Percentiles rank a stretch among this genome's conserved stretches.
Conservation (phyloP, 73 alveolate genomes). For the Paramecium tetraurelia region DNA sequence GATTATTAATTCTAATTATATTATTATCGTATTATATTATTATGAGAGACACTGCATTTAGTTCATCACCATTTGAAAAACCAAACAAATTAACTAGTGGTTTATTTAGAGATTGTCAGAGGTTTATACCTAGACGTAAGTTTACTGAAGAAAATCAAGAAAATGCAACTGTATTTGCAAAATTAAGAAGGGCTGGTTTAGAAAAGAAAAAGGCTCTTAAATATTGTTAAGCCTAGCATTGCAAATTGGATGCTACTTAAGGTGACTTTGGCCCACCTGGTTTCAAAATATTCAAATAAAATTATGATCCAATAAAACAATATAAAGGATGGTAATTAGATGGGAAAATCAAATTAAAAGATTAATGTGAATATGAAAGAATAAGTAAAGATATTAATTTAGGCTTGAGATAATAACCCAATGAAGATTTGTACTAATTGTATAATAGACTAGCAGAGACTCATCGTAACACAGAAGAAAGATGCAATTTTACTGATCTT, state of each 20-base stretch:
- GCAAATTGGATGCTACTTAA: neutral
- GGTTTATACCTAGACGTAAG: neutral
- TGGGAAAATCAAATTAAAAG: neutral
- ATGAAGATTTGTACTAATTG: neutral
- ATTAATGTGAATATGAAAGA: conserved; percentile 10
- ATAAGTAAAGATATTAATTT: neutral
- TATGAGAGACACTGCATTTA: neutral
- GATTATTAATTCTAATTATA: neutral
- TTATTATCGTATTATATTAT: neutral
- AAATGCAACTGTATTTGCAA: neutral
- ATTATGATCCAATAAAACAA: neutral
- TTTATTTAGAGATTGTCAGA: neutral
- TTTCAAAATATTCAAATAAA: neutral
- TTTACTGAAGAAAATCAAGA: neutral
- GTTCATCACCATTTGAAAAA: neutral
- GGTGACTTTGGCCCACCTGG: conserved; percentile 1
- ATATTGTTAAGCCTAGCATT: neutral
- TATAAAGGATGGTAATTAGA: neutral
- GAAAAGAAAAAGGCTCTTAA: neutral
- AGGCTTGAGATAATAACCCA: neutral
- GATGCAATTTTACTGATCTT: neutral
- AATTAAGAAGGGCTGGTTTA: neutral
- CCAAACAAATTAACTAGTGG: neutral
- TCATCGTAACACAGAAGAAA: neutral
- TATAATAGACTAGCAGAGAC: neutral